Evolutionary conservation across 2,329 filamentous ascomycete genomes (phyloP).

Genomic region (Intubia oerlemansii): DNA sequence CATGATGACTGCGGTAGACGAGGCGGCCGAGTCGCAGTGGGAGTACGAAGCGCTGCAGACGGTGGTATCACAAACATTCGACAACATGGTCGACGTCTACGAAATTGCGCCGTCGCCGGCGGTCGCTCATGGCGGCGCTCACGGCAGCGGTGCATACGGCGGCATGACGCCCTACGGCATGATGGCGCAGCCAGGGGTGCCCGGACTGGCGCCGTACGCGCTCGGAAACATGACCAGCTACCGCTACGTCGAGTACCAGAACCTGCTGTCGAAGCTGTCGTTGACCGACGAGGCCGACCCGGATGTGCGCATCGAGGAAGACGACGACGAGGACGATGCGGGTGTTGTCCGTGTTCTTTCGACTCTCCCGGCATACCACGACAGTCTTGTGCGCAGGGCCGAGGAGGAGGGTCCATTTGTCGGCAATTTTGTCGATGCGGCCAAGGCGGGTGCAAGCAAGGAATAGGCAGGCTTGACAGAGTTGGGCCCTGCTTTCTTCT

Average conservation of each 20-base stretch:
- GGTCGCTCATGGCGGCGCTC: too few species aligned
- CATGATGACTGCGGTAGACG: constrained; percentile 29
- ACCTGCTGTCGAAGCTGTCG: constrained; percentile 37
- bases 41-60: constrained; percentile 43
- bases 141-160: too few species aligned
- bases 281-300: constrained; percentile 20
- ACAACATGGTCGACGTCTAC: constrained; percentile 48
- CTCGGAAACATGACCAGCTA: constrained; percentile 34
- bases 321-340: too few species aligned
- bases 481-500: too few species aligned
- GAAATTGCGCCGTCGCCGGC: constrained; percentile 43
- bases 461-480: too few species aligned
- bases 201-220: constrained; percentile 20
- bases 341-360: too few species aligned
- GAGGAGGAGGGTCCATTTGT: constrained; percentile 25
- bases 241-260: constrained; percentile 40
- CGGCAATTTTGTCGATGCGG: constrained; percentile 38
- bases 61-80: constrained; percentile 41
- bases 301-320: constrained; percentile 25
- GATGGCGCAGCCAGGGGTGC: too few species aligned
- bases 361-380: too few species aligned
- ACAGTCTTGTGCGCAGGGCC: constrained; percentile 17
- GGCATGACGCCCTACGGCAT: constrained; percentile 18
- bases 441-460: too few species aligned
- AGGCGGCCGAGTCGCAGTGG: constrained; percentile 39